Conservation (phyloP, 768 basidiomycete species). For the Chalciporus chontae region DNA sequence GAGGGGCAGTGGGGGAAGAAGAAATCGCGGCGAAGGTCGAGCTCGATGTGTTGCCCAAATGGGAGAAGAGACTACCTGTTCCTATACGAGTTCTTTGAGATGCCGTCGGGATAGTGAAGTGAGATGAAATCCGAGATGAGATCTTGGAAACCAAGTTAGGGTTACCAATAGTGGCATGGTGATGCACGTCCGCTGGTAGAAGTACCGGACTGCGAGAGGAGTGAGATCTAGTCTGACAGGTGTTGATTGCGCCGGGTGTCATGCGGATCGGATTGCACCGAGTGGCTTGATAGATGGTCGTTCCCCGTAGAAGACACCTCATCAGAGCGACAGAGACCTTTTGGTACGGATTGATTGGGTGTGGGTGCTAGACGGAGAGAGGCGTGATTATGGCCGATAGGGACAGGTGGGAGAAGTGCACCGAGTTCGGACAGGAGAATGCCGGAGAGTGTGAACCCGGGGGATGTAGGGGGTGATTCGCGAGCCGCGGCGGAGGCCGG, state of each 20-base stretch:
- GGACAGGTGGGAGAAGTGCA: neutral
- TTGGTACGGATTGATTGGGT: neutral
- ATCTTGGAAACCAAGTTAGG: neutral
- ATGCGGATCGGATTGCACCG: no score
- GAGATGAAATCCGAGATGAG: neutral
- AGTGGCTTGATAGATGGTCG: no score
- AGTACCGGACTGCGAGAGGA: neutral
- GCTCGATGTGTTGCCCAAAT: neutral
- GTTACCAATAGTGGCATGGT: neutral
- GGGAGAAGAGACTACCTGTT: neutral
- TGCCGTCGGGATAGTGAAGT: neutral
- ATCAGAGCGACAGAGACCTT: neutral
- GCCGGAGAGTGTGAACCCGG: conserved; percentile 12
- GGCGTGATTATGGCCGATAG: neutral
- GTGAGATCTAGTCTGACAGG: neutral
- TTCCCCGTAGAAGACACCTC: neutral
- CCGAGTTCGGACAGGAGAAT: conserved; percentile 27
- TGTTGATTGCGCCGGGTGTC: neutral
- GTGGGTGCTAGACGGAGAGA: neutral
- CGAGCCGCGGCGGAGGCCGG: conserved; percentile 7
- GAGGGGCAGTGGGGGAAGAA: neutral
- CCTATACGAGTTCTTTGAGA: neutral
- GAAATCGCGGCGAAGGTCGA: neutral
- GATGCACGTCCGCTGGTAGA: neutral
- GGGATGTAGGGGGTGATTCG: conserved; percentile 13